Base-by-base conservation (phyloP, 2,329 filamentous ascomycete species). In the Triangularia verruculosa region DNA sequence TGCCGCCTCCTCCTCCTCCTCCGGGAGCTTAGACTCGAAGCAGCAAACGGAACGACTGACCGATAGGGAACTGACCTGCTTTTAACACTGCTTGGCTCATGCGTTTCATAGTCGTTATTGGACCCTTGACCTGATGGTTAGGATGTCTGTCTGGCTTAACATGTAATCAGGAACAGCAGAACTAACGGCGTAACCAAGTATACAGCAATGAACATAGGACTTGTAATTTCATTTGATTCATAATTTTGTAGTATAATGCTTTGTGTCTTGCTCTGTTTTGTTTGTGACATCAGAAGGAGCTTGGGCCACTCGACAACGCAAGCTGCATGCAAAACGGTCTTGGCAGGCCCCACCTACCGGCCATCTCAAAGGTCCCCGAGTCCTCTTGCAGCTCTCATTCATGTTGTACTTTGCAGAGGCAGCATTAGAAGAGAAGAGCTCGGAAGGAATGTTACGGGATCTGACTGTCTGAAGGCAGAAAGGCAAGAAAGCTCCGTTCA, bases 1-100 rank as follows among this genome's bases (percentile, higher is more conserved):
- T 72, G 59, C 74, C 75, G 27, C 75, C 75, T 25, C 75, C 75
- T 53, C 75, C 75, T 20, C 75, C 75, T 55, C 73, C 73, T 25
- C 74, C 74, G 2, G 72, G 69, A 39, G 70, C 69, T 39, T 73
- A 71, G 61, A 24, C 12, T 20, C 57, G 43, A 24, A 57, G 22
- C 39, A 86, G 27, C 34, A 54, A 20, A 59, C n/a, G 52, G 27
- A 66, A 58, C 63, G 62, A 66, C 53, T 25, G 59, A 72, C 71
- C 34, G 63, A 69, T 63, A 70, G 67, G 61, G 59, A 55, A 57
- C 60, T 63, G 39, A 60, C 43, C 63, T 66, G 51, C 59, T 22
- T 62, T 64, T 65, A 57, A 66, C 59, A 22, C 63, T 63, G 54
- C 55, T 39, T 30, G n/a, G 34, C 64, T 65, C 22, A 59, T 54